Evolutionary conservation across 1,284 basidiomycete species (phyloP).

Genomic region (Heliocybe sulcata): DNA sequence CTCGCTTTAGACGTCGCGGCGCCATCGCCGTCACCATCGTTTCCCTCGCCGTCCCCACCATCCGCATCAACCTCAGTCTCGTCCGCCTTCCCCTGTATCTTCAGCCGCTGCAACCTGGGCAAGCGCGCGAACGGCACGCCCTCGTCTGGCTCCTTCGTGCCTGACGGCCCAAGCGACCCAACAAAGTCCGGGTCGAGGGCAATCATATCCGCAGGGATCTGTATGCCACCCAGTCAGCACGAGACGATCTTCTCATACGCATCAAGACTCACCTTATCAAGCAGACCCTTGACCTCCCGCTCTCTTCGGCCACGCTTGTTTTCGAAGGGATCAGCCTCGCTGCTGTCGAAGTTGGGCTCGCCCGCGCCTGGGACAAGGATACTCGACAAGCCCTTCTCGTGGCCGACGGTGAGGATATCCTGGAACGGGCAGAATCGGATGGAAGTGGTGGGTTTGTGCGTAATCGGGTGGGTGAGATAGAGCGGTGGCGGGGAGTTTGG

Average conservation of each 20-base stretch:
- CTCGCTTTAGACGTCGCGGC: conserved; percentile 17
- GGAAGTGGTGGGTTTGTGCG: conserved; percentile 60
- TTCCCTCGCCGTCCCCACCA: conserved; percentile 29
- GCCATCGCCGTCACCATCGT: conserved; percentile 23
- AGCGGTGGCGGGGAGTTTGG: conserved; percentile 57
- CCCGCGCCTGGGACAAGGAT: conserved; percentile 90
- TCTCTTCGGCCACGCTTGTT: conserved; percentile 78
- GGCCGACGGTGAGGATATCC: conserved; percentile 81
- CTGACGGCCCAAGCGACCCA: conserved; percentile 55
- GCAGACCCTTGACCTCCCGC: conserved; percentile 82
- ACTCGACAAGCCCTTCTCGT: conserved; percentile 70
- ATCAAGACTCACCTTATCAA: conserved; percentile 71
- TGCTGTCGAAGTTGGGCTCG: conserved; percentile 92
- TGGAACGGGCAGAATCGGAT: conserved; percentile 88
- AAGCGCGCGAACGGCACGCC: conserved; percentile 65
- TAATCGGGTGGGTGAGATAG: conserved; percentile 80
- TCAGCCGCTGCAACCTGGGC: conserved; percentile 67
- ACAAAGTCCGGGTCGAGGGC: conserved; percentile 83
- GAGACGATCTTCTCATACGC: background rate
- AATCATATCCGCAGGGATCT: conserved; percentile 94
- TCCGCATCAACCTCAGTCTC: conserved; percentile 43
- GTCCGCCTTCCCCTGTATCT: conserved; percentile 66
- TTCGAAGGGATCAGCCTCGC: conserved; percentile 94
- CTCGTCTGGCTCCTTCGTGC: conserved; percentile 14
- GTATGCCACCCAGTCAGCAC: background rate